phyloP scores from a whole-genome alignment of 2,329 filamentous ascomycete species.

The Pseudocercospora ulei region DNA sequence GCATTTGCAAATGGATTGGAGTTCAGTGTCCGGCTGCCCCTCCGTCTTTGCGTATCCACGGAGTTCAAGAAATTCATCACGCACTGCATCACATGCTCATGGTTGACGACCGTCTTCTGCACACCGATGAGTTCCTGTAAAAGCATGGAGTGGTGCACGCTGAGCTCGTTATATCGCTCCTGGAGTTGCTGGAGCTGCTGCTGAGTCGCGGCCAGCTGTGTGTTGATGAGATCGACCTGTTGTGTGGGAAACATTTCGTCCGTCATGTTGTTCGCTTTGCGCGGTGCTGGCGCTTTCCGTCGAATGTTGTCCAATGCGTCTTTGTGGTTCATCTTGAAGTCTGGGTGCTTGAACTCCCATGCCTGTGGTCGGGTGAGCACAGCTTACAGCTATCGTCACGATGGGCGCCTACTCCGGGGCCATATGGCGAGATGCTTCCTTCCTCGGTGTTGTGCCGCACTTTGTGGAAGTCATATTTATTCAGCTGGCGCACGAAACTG shows the following conservation, averaged over 20 bases:
- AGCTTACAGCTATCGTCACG: neutral
- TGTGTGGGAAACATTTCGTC: conserved; percentile 72
- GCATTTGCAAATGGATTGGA: conserved; percentile 33
- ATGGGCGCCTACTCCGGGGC: conserved; percentile 54
- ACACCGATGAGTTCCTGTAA: conserved; percentile 55
- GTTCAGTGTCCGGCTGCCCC: conserved; percentile 48
- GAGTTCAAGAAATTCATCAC: conserved; percentile 59
- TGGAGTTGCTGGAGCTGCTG: conserved; percentile 84
- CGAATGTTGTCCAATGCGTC: conserved; percentile 94
- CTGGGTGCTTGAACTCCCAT: conserved; percentile 96
- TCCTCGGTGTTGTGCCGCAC: conserved; percentile 85
- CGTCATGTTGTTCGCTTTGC: conserved; percentile 56
- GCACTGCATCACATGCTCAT: conserved; percentile 61
- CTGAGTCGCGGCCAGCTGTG: conserved; percentile 79
- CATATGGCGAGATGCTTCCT: conserved; percentile 69
- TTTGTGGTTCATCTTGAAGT: conserved; percentile 92
- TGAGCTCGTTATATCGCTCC: conserved; percentile 72
- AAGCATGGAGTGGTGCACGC: conserved; percentile 55
- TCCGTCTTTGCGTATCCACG: conserved; percentile 54
- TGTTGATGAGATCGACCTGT: conserved; percentile 80
- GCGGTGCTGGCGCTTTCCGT: conserved; percentile 82
- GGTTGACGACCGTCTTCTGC: conserved; percentile 61
- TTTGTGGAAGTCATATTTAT: conserved; percentile 74
- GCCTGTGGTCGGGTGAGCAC: conserved; percentile 47
- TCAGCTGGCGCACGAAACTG: conserved; percentile 62